Base-by-base conservation (phyloP, 306 rosid genomes). In the Dryas octopetala region DNA sequence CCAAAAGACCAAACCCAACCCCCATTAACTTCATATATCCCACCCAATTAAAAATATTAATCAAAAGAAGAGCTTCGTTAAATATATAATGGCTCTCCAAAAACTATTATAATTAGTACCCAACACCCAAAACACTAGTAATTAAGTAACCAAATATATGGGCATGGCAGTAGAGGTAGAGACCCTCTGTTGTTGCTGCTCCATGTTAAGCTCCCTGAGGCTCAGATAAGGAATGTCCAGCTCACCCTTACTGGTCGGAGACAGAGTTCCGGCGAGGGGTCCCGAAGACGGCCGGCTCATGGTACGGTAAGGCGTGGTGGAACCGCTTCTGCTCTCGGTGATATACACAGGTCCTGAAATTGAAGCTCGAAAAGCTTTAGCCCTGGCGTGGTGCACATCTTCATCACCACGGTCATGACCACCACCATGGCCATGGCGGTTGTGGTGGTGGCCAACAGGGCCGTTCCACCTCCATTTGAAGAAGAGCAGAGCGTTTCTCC, bases 121-220 rank as follows among this genome's bases (percentile, higher is more conserved):
- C 14, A 40, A n/a, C 47, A 46, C 47, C 51, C 17, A 19, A 38
- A 26, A 17, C 0, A 8, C 6, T 52, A 58, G 3, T 15, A 23
- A 32, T 28, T 51, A 93, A 53, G 96, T 90, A 66, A 92, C 97
- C 81, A 95, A 77, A 73, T 95, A 95, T 52, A 95, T 81, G 19
- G 97, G 97, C 96, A 86, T 76, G 71, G 93, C 86, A 0, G 97
- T 86, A 52, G 97, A 90, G 73, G 97, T 76, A 60, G 96, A 90
- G 76, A 79, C 62, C 84, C 92, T 89, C 62, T 82, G 94, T 12
- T 83, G 96, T 19, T 85, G 86, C 58, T 90, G 97, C 73, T 95
- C 97, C 96, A 89, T 83, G 4, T 77, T 90, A 8, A 95, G 99
- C 53, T 95, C 96, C 51, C 99, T 83, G 0, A 95, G 96, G 61